phyloP scores from a whole-genome alignment of 768 basidiomycete species.

The Russula abietina region DNA sequence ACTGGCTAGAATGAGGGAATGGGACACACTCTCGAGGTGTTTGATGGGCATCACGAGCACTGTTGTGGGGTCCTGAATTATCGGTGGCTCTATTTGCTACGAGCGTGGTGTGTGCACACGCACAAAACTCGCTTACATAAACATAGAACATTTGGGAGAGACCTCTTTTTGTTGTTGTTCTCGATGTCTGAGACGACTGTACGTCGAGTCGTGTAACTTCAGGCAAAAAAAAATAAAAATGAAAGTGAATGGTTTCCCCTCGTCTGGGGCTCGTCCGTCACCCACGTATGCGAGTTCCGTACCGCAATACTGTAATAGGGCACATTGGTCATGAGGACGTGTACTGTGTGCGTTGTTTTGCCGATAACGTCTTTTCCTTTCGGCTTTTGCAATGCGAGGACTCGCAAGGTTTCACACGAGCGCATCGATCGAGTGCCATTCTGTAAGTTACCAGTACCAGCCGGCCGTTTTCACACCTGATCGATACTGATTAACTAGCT shows the following conservation, averaged over 20 bases:
- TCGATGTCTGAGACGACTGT: neutral
- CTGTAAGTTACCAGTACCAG: too few species aligned
- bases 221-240: neutral
- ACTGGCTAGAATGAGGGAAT: neutral
- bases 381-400: neutral
- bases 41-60: conserved; percentile 64
- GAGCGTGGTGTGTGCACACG: neutral
- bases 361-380: neutral
- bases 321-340: neutral
- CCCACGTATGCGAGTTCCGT: neutral
- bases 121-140: conserved; percentile 16
- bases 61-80: conserved; percentile 2
- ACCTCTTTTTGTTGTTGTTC: neutral
- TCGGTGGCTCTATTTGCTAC: neutral
- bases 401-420: neutral
- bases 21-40: conserved; percentile 66
- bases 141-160: neutral
- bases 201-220: neutral
- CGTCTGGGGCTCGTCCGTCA: neutral
- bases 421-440: neutral
- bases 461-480: neutral
- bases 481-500: neutral
- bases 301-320: neutral
- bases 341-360: neutral
- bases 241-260: neutral